Evolutionary conservation across 805 yeast genomes (phyloP).

Genomic region (Ascoidea asiatica): DNA sequence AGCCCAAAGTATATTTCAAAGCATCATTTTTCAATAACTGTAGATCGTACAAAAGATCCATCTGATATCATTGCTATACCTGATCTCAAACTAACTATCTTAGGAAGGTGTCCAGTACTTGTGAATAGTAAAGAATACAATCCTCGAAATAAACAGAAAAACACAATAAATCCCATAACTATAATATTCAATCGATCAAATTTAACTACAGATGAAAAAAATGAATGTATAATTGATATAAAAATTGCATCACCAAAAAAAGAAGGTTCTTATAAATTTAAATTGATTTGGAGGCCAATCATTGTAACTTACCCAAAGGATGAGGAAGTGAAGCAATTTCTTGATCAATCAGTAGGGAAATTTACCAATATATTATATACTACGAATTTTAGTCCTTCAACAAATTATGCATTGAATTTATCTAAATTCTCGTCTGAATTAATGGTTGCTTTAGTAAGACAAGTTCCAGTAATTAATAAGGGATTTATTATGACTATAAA

Average conservation of each 20-base stretch:
- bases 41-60: neutral
- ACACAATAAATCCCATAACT: neutral
- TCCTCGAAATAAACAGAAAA: no score
- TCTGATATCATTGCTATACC: neutral
- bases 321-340: neutral
- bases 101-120: neutral
- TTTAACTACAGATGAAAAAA: neutral
- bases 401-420: neutral
- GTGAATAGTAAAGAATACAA: neutral
- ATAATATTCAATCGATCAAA: neutral
- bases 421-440: neutral
- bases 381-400: neutral
- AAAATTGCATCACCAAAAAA: no score
- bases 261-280: no score
- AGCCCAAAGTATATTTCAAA: neutral
- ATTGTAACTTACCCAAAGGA: neutral
- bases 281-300: neutral
- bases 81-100: neutral
- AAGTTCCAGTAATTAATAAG: neutral
- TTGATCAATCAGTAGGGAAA: neutral
- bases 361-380: neutral
- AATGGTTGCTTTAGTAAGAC: neutral
- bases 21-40: neutral
- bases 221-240: no score
- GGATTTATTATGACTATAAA: neutral